phyloP scores from a whole-genome alignment of 1,139 yeast genomes.

The Magnusiomyces tetraspermus region DNA sequence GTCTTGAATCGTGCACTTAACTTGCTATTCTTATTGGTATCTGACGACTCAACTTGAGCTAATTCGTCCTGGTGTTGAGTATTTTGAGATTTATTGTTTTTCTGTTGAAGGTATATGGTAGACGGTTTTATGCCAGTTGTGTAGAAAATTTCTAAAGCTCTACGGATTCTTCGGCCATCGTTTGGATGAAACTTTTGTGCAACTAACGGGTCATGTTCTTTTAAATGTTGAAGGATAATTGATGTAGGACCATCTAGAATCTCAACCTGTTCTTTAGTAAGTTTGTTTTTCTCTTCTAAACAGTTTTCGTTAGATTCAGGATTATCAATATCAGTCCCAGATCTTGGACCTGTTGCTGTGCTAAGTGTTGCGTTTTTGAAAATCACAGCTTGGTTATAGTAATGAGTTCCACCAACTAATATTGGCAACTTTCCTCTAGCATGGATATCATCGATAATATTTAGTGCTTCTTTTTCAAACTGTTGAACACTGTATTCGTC shows the following conservation, averaged over 20 bases:
- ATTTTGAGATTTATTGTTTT: conserved; percentile 23
- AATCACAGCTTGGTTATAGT: conserved; percentile 69
- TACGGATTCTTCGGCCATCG: conserved; percentile 63
- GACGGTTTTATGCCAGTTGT: conserved; percentile 62
- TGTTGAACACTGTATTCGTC: conserved; percentile 79
- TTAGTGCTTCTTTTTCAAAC: conserved; percentile 61
- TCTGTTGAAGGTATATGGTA: conserved; percentile 57
- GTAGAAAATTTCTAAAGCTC: conserved; percentile 75
- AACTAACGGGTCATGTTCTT: conserved; percentile 55
- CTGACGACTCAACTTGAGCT: not conserved
- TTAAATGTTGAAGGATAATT: conserved; percentile 40
- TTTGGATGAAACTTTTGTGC: conserved; percentile 86
- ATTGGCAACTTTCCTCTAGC: conserved; percentile 68
- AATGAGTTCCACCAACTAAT: conserved; percentile 93
- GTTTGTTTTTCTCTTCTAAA: conserved; percentile 12
- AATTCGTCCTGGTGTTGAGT: conserved; percentile 28
- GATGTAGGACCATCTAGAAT: conserved; percentile 49
- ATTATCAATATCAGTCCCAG: not conserved
- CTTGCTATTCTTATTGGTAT: conserved; percentile 20
- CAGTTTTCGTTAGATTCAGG: not conserved
- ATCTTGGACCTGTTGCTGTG: conserved; percentile 9
- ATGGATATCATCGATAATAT: conserved; percentile 52
- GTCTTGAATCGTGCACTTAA: conserved; percentile 48
- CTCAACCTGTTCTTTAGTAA: conserved; percentile 33
- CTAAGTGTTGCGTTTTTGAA: conserved; percentile 54